These are phyloP conservation scores for Neonectria neomacrospora DNA, from an alignment of 2,329 filamentous ascomycete genomes.

Conservation along the genomic window DNA sequence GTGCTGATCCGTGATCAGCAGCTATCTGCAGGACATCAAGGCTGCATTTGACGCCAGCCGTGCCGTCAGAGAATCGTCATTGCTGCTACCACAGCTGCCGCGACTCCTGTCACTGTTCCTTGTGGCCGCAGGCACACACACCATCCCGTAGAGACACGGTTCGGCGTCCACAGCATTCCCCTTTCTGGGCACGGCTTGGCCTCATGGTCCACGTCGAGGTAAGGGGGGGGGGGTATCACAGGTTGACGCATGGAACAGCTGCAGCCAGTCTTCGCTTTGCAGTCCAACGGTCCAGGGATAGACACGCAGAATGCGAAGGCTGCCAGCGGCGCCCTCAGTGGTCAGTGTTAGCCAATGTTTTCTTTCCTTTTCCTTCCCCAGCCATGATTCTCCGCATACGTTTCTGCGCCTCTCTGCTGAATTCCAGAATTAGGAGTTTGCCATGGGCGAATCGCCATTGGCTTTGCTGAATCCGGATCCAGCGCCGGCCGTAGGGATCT, in stretches of 20 bases:
- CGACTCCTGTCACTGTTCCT: conserved; percentile 16
- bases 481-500: conserved; percentile 20
- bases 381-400: conserved; percentile 4
- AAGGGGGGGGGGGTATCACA: conserved; percentile 24
- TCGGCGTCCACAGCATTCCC: conserved; percentile 4
- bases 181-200: conserved; percentile 18
- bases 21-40: conserved; percentile 38
- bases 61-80: conserved; percentile 15
- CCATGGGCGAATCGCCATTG: conserved; percentile 11
- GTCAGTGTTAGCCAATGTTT: conserved; percentile 4
- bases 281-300: conserved; percentile 20
- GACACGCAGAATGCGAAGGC: conserved; percentile 2
- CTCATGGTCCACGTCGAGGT: conserved; percentile 14
- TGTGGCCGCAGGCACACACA: conserved; percentile 11
- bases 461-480: conserved; percentile 13
- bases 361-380: background rate
- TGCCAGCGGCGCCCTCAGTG: conserved; percentile 24
- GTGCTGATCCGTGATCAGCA: background rate
- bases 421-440: conserved; percentile 13
- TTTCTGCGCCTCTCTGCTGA: conserved; percentile 3
- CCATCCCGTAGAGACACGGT: conserved; percentile 18
- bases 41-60: conserved; percentile 34
- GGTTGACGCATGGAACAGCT: conserved; percentile 24
- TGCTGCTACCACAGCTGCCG: conserved; percentile 16
- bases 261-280: conserved; percentile 12